A percentile compares a stretch with the other conserved stretches of the same genome.
Conservation (phyloP, 345 rosid species). For the Gossypium sturtianum region DNA sequence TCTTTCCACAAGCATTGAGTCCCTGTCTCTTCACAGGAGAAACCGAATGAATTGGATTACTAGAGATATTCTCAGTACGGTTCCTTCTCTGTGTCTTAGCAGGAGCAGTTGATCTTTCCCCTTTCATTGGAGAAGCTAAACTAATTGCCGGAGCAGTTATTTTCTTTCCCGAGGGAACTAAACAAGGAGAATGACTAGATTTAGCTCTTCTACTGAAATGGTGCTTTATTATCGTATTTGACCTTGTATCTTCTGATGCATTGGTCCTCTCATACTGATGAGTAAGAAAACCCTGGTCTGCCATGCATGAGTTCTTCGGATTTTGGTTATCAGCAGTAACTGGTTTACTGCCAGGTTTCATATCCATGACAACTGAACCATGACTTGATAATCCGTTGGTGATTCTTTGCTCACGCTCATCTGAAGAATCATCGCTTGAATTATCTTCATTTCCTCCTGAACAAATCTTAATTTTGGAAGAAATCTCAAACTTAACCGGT, state of each 20-base stretch:
- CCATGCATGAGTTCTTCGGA: constrained; percentile 18
- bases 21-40: constrained; percentile 45
- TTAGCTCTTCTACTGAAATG: constrained; percentile 40
- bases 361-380: constrained; percentile 10
- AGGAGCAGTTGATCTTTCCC: constrained; percentile 47
- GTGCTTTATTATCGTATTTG: constrained; percentile 35
- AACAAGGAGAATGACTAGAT: constrained; percentile 27
- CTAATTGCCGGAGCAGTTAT: constrained; percentile 18
- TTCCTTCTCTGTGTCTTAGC: constrained; percentile 30
- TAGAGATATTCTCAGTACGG: constrained; percentile 22
- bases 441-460: constrained; percentile 14
- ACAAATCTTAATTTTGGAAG: constrained; percentile 15
- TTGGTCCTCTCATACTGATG: constrained; percentile 10
- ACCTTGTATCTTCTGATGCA: constrained; percentile 21
- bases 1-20: constrained; percentile 41
- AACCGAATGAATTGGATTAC: constrained; percentile 29
- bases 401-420: constrained; percentile 11
- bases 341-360: not conserved
- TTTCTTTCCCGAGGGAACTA: constrained; percentile 37
- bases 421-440: constrained; percentile 15
- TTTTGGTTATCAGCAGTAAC: constrained; percentile 12
- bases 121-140: constrained; percentile 28
- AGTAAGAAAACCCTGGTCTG: constrained; percentile 22
- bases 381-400: not conserved
- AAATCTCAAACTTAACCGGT: constrained; percentile 23